Conservation (phyloP, 1,284 basidiomycete species). For the Mycena citricolor region DNA sequence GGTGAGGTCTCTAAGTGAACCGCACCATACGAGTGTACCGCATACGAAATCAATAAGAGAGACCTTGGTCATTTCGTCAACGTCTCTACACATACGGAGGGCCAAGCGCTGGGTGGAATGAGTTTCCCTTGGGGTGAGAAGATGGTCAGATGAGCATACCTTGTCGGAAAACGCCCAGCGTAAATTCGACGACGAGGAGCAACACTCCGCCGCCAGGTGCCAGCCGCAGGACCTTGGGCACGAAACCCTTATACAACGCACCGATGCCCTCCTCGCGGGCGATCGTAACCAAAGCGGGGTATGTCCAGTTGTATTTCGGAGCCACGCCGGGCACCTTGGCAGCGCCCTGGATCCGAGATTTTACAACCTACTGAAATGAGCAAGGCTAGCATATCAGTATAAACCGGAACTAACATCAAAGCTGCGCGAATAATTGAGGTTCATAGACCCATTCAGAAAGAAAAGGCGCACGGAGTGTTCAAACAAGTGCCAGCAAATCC, state of each 20-base stretch:
- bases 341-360: constrained; percentile 90
- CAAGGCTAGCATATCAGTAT: constrained; percentile 4
- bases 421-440: constrained; percentile 29
- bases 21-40: no score
- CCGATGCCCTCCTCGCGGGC: constrained; percentile 86
- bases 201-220: constrained; percentile 96
- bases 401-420: constrained; percentile 53
- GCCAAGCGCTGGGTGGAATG: constrained; percentile 21
- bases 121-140: constrained; percentile 3
- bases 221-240: constrained; percentile 81
- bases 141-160: constrained; percentile 36
- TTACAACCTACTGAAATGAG: constrained; percentile 71
- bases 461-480: constrained; percentile 65
- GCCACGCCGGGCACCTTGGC: constrained; percentile 62
- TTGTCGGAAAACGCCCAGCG: constrained; percentile 71
- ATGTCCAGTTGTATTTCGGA: constrained; percentile 93
- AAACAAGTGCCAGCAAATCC: constrained; percentile 85
- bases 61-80: background rate
- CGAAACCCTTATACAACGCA: constrained; percentile 94
- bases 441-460: constrained; percentile 1
- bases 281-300: constrained; percentile 78
- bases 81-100: constrained; percentile 23
- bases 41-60: no score
- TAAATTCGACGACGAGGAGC: constrained; percentile 88
- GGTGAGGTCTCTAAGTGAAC: no score